Base-by-base conservation (phyloP, 257 asterid species). In the Leptodermis oblonga region DNA sequence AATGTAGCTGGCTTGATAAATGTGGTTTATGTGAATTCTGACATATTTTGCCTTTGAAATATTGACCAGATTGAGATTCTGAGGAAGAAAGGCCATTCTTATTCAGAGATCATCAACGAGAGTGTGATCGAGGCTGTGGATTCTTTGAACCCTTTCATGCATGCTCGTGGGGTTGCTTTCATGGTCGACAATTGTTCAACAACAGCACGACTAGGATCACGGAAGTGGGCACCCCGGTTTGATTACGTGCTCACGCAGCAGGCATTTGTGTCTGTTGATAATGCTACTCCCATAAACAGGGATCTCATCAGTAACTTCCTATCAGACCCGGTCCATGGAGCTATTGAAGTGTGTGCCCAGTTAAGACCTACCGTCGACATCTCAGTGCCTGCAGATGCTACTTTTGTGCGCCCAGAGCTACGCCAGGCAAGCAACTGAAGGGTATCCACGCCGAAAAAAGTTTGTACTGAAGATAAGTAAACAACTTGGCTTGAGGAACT, bases 131-230 rank as follows among this genome's bases (percentile, higher is more conserved):
- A 90, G 81, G 77, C 97, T 3, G 98, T 92, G 76, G 98, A 92
- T 79, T 92, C 98, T 3, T 71, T 92, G 77, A 92, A 92, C 55
- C 97, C 97, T 1, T 92, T 92, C 83, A 92, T 92, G 98, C 98
- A 92, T 1, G 97, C 98, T 9, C 92, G 96, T 37, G 97, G 98
- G n/a, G 98, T 92, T 13, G 86, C 98, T 1, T 92, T 92, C 80
- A 92, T 92, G 98, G 98, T 92, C 1, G 98, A 92, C 77, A 92
- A 92, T 77, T 92, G 98, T 70, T 92, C 98, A 37, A 92, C 98
- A 15, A 92, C 98, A 13, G 98, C 97, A 13, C 81, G 97, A 1
- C 62, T 90, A 74, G 98, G 98, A 33, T 88, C 98, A 4, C 87
- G 97, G 82, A 92, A 92, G 76, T 92, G 98, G 97, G 97, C 98